Evolutionary conservation across 1,139 yeast species (phyloP), one percentile per base, ranked within the genome.

Genomic region (Candida glucosophila): DNA sequence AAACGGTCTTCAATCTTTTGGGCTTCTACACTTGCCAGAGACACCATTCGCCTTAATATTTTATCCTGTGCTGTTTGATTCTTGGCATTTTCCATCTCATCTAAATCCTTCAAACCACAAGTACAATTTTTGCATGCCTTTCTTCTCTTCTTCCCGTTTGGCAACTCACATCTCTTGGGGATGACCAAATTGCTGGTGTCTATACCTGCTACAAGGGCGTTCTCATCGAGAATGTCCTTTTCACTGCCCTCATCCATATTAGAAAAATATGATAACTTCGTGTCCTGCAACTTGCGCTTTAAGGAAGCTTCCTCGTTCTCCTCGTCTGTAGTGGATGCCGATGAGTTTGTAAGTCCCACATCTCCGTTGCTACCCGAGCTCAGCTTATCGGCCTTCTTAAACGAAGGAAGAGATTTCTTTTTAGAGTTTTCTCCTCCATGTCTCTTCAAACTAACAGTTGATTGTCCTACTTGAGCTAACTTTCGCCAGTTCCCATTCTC

Each of bases 121-220:
- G 97, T 80, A 53, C 98, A 92, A 54, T 90, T 96, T 55, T 86
- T 90, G 61, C 99, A 92, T 0, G 98, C 93, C 53, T 70, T 79
- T 58, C 81, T 74, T 54, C 88, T 68, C 47, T 68, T 72, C 30
- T 74, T 71, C 11, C 90, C 88, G 22, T 52, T 57, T 16, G 68
- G 61, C 34, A 58, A 46, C 35, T 60, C 67, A 44, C 77, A 71
- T 36, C 59, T 55, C 32, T 58, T 53, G 10, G 77, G 77, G 9
- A 63, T 50, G 20, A 67, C 55, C 26, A 68, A 44, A 28, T 49
- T 49, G 26, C 60, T 49, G 15, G 47, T 47, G 16, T 48, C 46
- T 4, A 49, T 31, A 11, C 50, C 53, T 15, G 40, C 37, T 26
- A 68, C 51, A 22, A 68, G 47, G 19, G 50, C 61, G 29, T 67